Evolutionary conservation across 2,329 filamentous ascomycete species (phyloP), one percentile per base, ranked within the genome.

Genomic region (Pseudohalonectria lignicola): DNA sequence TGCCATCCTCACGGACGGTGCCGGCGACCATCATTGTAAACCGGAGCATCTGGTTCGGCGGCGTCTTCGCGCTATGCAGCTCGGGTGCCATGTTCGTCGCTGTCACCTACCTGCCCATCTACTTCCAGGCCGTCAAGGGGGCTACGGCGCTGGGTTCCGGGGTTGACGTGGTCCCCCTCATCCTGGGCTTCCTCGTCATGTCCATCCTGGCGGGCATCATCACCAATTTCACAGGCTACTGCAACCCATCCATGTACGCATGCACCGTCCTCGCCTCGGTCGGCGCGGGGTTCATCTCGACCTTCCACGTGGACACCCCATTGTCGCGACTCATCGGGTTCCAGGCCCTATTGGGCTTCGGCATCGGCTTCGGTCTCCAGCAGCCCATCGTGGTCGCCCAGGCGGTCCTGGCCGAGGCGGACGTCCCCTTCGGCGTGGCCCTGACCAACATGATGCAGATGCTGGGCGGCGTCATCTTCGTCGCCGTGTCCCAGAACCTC

Each of bases 401-500:
- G 43, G 59, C 65, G 3, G 61, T 66, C 1, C 52, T 69, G 17
- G 51, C 50, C 11, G 43, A 53, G 21, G 55, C 57, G n/a, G 64
- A 69, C 43, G 60, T 68, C 42, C 60, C 65, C 9, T 61, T 57
- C 10, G 65, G 64, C 11, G 60, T 62, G 20, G 54, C 65, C 1
- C 54, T 63, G 30, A 61, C 66, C 34, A 61, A 69, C 35, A 68
- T 70, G 46, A 55, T 57, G 34, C 64, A 67, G 45, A 65, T 64
- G 33, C 49, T 69, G 9, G 65, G 65, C 7, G 64, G 64, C 15
- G 63, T 62, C 5, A 51, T 69, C 10, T 64, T 66, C 39, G 63
- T 65, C 9, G 64, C 64, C 7, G 60, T 66, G 33, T 64, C 59
- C 3, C 61, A 66, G 43, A 66, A 63, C 26, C 50, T 64, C 17